Base-by-base conservation (phyloP, 1,284 basidiomycete genomes). In the Meripilus lineatus region DNA sequence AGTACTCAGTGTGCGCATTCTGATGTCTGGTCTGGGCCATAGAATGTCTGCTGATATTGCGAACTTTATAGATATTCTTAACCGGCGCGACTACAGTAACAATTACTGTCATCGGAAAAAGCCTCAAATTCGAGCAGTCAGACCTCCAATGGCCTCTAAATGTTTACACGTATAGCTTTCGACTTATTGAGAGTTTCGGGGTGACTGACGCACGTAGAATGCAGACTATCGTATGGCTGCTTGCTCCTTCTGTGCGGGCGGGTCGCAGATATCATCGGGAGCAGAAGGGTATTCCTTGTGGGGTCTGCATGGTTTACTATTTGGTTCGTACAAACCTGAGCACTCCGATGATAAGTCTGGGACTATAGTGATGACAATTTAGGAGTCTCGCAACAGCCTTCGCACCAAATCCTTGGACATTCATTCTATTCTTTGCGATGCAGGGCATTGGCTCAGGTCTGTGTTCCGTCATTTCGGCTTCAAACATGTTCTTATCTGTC, bases 101-200 rank as follows among this genome's bases (percentile, higher is more conserved):
- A 2, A 57, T 72, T 22, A 69, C 71, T 5, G 67, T 69, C 1
- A 67, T 74, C 21, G 69, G 67, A 17, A 58, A 55, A 41, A 63
- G 66, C 33, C 48, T 71, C 11, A 47, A 59, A 28, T 64, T 70
- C 49, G 54, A 48, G 35, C 58, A 67, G 42, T 51, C 61, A 13
- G 58, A 67, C 36, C 53, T 72, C 5, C 65, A 68, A 47, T 74
- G 71, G 71, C 69, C 70, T 0, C 43, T 72, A 1, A 65, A 67
- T 38, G 64, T 71, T 23, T 69, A 67, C 47, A 51, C 63, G 62
- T 68, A 54, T 38, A 63, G n/a, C n/a, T 66, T 3, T 21, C 15
- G 20, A 11, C 28, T 28, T 18, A 33, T 33, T 24, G 14, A 5
- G 32, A 15, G 17, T 10, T 28, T 34, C 28, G 28, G 28, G n/a